Conservation (phyloP, 495 filamentous ascomycete genomes). For the Penicillium odoratum region DNA sequence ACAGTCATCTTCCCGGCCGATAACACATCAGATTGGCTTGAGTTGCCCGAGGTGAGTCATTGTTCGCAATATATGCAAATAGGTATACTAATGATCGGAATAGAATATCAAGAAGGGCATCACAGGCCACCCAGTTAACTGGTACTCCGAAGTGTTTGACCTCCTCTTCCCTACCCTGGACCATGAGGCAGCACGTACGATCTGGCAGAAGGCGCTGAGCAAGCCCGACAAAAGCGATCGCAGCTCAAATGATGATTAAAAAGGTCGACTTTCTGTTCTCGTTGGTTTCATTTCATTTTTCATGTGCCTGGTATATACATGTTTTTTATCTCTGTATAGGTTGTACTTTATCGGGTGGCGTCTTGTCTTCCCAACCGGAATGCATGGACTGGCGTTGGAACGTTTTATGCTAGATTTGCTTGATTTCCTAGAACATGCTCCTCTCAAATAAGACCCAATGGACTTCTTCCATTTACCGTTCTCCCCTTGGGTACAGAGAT, state of each 20-base stretch:
- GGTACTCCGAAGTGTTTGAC: slow-evolving; percentile 94
- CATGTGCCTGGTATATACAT: slow-evolving; percentile 18
- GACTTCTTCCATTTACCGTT: background rate
- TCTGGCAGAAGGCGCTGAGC: slow-evolving; percentile 72
- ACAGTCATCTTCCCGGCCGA: slow-evolving; percentile 94
- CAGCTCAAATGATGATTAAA: slow-evolving; percentile 33
- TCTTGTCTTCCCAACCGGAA: slow-evolving; percentile 12
- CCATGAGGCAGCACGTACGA: slow-evolving; percentile 62
- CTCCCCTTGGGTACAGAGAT: too few relatives aligned
- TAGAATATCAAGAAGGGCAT: slow-evolving; percentile 98
- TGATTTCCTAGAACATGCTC: slow-evolving; percentile 1
- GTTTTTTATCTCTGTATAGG: slow-evolving; percentile 18
- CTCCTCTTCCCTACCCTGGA: slow-evolving; percentile 86
- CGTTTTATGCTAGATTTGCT: background rate
- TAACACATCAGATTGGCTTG: slow-evolving; percentile 95
- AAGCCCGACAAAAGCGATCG: slow-evolving; percentile 52
- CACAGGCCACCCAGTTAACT: slow-evolving; percentile 82
- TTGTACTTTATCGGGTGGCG: slow-evolving; percentile 9
- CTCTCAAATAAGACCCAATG: background rate
- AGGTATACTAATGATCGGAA: background rate
- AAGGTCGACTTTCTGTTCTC: slow-evolving; percentile 2
- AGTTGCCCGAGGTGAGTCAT: slow-evolving; percentile 82
- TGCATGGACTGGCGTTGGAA: slow-evolving; percentile 13
- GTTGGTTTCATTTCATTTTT: background rate
- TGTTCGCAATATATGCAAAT: background rate